These are phyloP conservation scores for Anisodus tanguticus DNA, from an alignment of 257 asterid genomes.

Conservation along the genomic window DNA sequence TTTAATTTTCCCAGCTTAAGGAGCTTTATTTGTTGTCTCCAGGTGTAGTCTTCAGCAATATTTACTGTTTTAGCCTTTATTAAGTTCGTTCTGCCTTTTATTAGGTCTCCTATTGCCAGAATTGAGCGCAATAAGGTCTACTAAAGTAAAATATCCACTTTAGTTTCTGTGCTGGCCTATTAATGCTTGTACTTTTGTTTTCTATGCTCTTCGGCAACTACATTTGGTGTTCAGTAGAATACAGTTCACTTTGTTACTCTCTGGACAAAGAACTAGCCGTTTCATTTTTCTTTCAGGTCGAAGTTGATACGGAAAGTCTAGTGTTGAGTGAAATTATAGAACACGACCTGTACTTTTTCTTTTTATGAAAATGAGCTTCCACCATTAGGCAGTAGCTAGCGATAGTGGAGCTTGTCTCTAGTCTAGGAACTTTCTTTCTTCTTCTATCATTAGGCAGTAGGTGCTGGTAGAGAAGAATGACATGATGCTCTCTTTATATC, in stretches of 20 bases:
- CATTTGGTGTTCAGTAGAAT: background rate
- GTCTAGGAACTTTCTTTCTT: background rate
- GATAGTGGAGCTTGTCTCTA: background rate
- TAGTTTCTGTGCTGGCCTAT: background rate
- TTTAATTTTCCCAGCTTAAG: background rate
- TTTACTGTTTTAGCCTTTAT: background rate
- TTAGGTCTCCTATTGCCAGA: background rate
- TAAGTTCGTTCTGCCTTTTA: background rate
- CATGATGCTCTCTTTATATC: background rate
- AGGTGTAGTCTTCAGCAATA: background rate
- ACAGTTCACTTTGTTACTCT: background rate
- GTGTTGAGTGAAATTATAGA: background rate
- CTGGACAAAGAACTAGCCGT: background rate
- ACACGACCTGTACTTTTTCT: background rate
- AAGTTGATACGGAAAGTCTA: background rate
- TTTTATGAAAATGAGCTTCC: background rate
- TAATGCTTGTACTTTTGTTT: background rate
- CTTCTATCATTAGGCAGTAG: background rate
- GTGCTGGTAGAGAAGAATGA: background rate
- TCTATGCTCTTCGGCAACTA: background rate
- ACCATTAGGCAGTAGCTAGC: background rate
- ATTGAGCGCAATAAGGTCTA: slow-evolving; percentile 16
- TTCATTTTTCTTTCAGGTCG: too few relatives aligned
- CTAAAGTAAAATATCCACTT: background rate
- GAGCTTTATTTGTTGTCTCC: background rate